These are phyloP conservation scores for Exsudoporus frostii DNA, from an alignment of 768 basidiomycete species.

Conservation along the genomic window DNA sequence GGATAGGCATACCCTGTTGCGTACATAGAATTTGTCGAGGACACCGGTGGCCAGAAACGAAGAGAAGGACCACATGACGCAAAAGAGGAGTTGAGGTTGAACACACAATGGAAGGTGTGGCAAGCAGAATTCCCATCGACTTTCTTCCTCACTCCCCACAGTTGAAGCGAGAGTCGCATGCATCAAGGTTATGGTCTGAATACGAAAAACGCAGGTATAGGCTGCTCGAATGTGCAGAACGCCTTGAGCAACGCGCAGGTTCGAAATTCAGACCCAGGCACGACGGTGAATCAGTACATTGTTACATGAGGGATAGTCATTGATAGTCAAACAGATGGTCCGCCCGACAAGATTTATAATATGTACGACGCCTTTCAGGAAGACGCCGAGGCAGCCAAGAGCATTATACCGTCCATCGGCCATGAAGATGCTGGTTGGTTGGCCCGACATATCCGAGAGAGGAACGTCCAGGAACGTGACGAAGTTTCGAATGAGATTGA, in stretches of 20 bases:
- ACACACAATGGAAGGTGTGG: conserved; percentile 71
- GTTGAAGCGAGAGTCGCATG: conserved; percentile 58
- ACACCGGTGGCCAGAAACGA: conserved; percentile 44
- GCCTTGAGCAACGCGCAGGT: conserved; percentile 57
- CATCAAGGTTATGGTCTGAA: conserved; percentile 52
- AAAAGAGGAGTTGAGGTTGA: conserved; percentile 59
- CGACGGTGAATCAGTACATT: conserved; percentile 35
- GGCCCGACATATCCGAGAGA: conserved; percentile 48
- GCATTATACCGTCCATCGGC: conserved; percentile 40
- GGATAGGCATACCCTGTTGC: conserved; percentile 68
- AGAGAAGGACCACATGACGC: conserved; percentile 64
- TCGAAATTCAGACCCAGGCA: conserved; percentile 37
- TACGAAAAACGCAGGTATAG: conserved; percentile 52
- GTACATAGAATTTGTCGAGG: conserved; percentile 66
- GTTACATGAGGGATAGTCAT: background rate
- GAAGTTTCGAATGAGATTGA: conserved; percentile 59
- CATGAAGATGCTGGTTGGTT: conserved; percentile 61
- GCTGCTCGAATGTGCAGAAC: conserved; percentile 62
- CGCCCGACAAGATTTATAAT: conserved; percentile 49
- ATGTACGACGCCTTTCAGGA: conserved; percentile 62
- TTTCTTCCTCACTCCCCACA: conserved; percentile 26
- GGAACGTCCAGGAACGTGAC: conserved; percentile 48
- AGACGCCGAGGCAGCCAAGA: conserved; percentile 45
- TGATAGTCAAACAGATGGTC: conserved; percentile 16
- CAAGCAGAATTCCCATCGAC: background rate